These are phyloP conservation scores for Psilocybe cubensis DNA, from an alignment of 768 basidiomycete genomes.

Conservation along the genomic window DNA sequence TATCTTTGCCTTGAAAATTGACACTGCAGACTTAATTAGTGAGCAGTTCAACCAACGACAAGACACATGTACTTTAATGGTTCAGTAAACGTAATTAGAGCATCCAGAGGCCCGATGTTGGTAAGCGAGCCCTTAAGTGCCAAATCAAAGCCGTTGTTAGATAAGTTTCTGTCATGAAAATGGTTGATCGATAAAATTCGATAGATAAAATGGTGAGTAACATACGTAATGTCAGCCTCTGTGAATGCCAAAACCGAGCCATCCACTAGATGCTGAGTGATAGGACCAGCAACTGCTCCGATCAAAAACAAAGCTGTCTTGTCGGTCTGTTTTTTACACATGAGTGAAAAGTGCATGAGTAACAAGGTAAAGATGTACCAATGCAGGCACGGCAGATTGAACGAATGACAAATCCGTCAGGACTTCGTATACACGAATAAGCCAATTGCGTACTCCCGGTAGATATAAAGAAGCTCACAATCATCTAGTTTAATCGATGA, in stretches of 20 bases:
- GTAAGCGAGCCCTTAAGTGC: conserved; percentile 62
- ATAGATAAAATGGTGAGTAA: neutral
- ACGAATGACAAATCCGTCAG: conserved; percentile 59
- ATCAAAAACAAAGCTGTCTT: conserved; percentile 66
- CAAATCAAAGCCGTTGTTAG: conserved; percentile 66
- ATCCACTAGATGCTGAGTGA: conserved; percentile 68
- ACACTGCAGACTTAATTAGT: conserved; percentile 41
- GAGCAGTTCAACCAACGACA: neutral
- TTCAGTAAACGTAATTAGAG: conserved; percentile 65
- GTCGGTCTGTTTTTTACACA: conserved; percentile 35
- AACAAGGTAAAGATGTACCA: conserved; percentile 37
- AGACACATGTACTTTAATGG: conserved; percentile 53
- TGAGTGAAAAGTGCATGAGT: neutral
- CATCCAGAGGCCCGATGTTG: conserved; percentile 70
- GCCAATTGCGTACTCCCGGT: neutral
- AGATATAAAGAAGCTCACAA: conserved; percentile 41
- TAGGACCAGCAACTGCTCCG: conserved; percentile 70
- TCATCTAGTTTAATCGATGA: conserved; percentile 65
- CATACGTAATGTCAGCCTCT: conserved; percentile 61
- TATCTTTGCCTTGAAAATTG: conserved; percentile 63
- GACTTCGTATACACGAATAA: conserved; percentile 34
- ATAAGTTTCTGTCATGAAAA: conserved; percentile 43
- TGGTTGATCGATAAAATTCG: neutral
- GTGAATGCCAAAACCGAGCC: conserved; percentile 55
- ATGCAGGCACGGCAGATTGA: conserved; percentile 58